Evolutionary conservation across 164 flowering plant genomes (phyloP), one percentile per base, ranked within the genome.

Genomic region (Piper longum): DNA sequence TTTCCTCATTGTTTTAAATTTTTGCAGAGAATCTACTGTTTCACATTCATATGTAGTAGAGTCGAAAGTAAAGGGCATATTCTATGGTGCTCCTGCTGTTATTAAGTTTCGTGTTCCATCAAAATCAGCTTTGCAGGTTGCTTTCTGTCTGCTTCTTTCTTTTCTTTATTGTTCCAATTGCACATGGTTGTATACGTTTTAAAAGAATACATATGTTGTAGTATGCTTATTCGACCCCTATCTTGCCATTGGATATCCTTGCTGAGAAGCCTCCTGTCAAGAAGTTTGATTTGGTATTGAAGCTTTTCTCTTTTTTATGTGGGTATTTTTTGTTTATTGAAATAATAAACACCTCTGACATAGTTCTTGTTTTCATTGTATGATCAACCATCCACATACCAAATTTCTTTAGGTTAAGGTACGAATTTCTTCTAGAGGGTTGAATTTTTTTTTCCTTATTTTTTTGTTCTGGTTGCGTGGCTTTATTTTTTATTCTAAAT

Each of bases 31-130:
- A 8, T 77, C 82, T 67, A 36, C 70, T 69, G 75, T 87, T 39
- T 84, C 96, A 18, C 97, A 90, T 70, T 72, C 92, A 17, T 87
- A 86, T 78, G 87, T 83, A 60, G 64, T 93, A 77, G 96, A 88
- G 72, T 82, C 87, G 60, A 83, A 79, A 67, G 72, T 69, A 45
- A 79, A 82, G 72, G 89, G 86, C 17, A 7, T 78, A 67, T 93
- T 80, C 67, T 56, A 83, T 57, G 87, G 91, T 65, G 75, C 81
- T 52, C 90, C 96, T 56, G 99, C 99, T 7, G 73, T 88, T 16
- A 73, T 93, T 60, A 88, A 76, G 48, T 93, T 81, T 84, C 87
- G 98, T 12, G 69, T 85, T 62, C 98, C 98, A 11, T 84, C 96
- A 4, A 85, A 82, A 71, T 72, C 96, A 56, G 85, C 84, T 17